Evolutionary conservation across 75 land plant species (phyloP).

Genomic region (Picea glauca): DNA sequence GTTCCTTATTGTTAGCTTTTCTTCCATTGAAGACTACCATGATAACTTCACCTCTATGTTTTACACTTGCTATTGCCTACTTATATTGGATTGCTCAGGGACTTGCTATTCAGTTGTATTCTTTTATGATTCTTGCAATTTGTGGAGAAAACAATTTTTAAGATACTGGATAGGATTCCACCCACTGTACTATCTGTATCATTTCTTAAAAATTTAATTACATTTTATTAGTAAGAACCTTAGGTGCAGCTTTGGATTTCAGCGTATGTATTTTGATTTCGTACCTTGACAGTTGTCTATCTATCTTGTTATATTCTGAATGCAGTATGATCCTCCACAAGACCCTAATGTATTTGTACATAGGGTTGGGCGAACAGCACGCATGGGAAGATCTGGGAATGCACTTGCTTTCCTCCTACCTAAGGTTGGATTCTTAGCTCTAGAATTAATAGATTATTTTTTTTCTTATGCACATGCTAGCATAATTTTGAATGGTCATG

Average conservation of each 20-base stretch:
- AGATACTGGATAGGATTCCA: neutral
- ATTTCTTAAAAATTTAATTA: neutral
- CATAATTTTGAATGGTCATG: neutral
- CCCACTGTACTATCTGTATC: neutral
- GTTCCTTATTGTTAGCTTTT: no score
- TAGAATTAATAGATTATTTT: neutral
- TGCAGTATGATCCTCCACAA: conserved; percentile 93
- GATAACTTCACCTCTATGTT: no score
- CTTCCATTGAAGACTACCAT: no score
- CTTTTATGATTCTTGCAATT: no score
- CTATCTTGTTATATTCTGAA: neutral
- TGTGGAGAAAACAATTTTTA: neutral
- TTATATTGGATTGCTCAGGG: neutral
- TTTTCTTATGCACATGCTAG: neutral
- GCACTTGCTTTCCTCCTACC: conserved; percentile 77
- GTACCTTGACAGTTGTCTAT: neutral
- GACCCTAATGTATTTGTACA: conserved; percentile 94
- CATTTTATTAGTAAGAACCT: neutral
- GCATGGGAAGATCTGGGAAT: conserved; percentile 85
- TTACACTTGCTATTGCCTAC: neutral
- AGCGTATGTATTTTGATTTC: neutral
- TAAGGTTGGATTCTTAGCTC: conserved; percentile 42
- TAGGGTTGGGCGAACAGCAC: conserved; percentile 91
- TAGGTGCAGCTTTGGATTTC: neutral
- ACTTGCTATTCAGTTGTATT: neutral